A percentile compares a stretch with the other conserved stretches of the same genome.
These are phyloP conservation scores for Pyrenophora teres DNA, from an alignment of 2,329 filamentous ascomycete species.

Conservation along the genomic window DNA sequence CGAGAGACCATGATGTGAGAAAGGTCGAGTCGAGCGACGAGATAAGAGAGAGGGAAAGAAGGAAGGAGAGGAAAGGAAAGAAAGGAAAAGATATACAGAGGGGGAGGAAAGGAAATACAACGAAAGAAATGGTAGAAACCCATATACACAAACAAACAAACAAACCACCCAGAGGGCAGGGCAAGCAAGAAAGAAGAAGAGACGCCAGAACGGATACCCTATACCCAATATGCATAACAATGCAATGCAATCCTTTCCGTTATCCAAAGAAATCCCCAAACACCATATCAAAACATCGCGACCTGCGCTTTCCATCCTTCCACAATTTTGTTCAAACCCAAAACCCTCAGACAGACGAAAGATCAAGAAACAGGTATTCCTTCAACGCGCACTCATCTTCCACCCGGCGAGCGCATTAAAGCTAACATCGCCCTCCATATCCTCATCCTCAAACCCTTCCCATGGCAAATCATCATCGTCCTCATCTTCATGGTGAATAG, in stretches of 20 bases:
- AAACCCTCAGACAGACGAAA: not conserved
- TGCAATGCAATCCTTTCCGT: not conserved
- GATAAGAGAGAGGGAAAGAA: too few species aligned
- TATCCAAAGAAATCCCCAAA: not conserved
- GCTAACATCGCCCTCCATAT: slow-evolving; percentile 18
- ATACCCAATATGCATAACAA: not conserved
- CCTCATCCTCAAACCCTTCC: slow-evolving; percentile 45
- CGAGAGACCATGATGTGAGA: too few species aligned
- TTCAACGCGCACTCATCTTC: slow-evolving; percentile 19
- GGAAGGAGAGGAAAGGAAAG: not conserved
- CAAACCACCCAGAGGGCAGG: not conserved
- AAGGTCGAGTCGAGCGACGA: too few species aligned
- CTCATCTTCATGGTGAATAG: too few species aligned
- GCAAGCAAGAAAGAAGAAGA: not conserved
- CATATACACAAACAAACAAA: not conserved
- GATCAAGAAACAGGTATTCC: not conserved
- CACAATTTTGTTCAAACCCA: not conserved
- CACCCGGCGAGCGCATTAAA: slow-evolving; percentile 19
- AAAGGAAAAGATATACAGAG: too few species aligned
- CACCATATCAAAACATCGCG: not conserved
- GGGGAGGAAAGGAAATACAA: too few species aligned
- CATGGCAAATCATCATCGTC: slow-evolving; percentile 42
- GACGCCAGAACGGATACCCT: not conserved
- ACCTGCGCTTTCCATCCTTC: not conserved
- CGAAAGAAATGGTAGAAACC: too few species aligned